Percentiles rank a stretch among this genome's conserved stretches.
phyloP scores from a whole-genome alignment of 352 stramenopile genomes.

The Pythium aquatile region DNA sequence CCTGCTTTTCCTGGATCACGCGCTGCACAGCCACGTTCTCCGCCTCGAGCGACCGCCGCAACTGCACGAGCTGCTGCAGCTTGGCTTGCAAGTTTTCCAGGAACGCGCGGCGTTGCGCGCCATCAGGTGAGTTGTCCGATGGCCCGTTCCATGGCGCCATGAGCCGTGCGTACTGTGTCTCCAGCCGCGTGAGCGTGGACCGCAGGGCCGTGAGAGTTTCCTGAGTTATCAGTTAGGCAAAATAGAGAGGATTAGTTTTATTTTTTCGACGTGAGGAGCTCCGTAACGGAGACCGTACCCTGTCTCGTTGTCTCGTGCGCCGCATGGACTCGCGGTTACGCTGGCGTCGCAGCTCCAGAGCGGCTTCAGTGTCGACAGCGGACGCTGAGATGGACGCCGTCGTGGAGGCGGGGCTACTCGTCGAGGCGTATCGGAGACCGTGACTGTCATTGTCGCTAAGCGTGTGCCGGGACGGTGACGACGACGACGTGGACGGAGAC shows the following conservation, averaged over 20 bases:
- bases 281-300: neutral
- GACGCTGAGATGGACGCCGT: neutral
- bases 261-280: too few species aligned
- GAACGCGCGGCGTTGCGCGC: constrained; percentile 13
- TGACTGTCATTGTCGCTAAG: neutral
- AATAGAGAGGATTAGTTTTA: neutral
- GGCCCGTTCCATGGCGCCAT: constrained; percentile 6
- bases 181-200: constrained; percentile 24
- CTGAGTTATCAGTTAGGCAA: constrained; percentile 13
- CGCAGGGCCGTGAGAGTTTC: constrained; percentile 30
- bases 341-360: constrained; percentile 27
- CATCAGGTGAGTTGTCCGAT: neutral
- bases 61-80: constrained; percentile 30
- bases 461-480: neutral
- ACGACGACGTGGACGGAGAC: neutral
- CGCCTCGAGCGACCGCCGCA: constrained; percentile 29
- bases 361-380: neutral
- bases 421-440: neutral
- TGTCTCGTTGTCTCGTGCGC: constrained; percentile 32
- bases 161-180: constrained; percentile 24
- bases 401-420: neutral
- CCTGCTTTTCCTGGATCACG: constrained; percentile 21
- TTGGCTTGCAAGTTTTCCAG: constrained; percentile 20
- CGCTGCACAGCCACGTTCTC: constrained; percentile 24
- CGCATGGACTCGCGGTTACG: constrained; percentile 53